Evolutionary conservation across 2,329 filamentous ascomycete genomes (phyloP), one percentile per base, ranked within the genome.

Genomic region (Phaeophleospora eucalypticola): DNA sequence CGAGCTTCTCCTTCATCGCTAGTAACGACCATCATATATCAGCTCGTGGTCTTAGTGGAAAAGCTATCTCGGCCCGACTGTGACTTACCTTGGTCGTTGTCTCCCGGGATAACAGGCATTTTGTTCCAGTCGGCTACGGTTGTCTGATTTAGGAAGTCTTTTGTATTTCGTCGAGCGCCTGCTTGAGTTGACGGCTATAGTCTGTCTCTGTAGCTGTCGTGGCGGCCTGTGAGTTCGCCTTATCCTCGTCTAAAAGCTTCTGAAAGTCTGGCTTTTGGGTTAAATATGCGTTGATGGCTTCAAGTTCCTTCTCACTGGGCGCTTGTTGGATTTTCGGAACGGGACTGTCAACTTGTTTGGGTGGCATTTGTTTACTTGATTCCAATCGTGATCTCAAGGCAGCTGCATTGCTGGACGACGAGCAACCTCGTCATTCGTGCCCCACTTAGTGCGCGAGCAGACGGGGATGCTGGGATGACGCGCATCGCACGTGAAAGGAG

Each of bases 21-120:
- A 21, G 15, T 27, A 9, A 36, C 42, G 18, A 45, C 21, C 6
- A 29, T 29, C 12, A 32, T 18, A 17, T 19, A 4, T 37, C 36
- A 37, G 36, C 8, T 18, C 19, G 9, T 19, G 16, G 16, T 37
- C 16, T 6, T 16, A 12, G 36, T 19, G 12, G 17, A 17, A 37
- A 10, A 16, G 14, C 27, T n/a, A n/a, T 14, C 36, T 21, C 15
- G 16, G 41, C 15, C 24, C 7, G 24, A 12, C 6, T 12, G 12
- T 29, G 17, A 34, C 43, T 19, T 2, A 46, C 54, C 50, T 40
- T 55, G 45, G 16, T 57, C 54, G 21, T 55, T 55, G 21, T 57
- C 49, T 51, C 48, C 50, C 32, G 54, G 54, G 36, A 57, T 50
- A 3, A 57, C 50, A 32, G 54, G 54, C 54, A 57, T 57, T 24